Base-by-base conservation (phyloP, 2,329 filamentous ascomycete species). In the Exophiala alcalophila region DNA sequence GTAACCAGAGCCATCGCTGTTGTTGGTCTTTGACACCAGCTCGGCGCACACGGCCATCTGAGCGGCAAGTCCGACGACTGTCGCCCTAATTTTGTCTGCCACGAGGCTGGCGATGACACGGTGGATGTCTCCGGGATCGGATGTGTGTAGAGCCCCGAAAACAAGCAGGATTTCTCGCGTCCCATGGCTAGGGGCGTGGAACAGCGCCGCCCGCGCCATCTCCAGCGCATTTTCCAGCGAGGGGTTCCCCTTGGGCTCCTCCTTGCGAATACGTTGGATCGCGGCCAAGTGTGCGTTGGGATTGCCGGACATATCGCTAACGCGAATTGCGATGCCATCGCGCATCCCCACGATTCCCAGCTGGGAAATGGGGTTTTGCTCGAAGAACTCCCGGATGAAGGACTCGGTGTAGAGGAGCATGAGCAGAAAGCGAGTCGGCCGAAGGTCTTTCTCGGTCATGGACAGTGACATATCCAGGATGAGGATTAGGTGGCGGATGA, bases 361-460 rank as follows among this genome's bases (percentile, higher is more conserved):
- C 67, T 98, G 92, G 7, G 89, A 94, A 54, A 98, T 97, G 8
- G 92, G 92, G 59, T 98, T 98, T 66, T 98, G 92, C 66, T 97
- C 92, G 61, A 97, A 98, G 68, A 88, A 98, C 64, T 96, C 91
- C 46, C 83, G 78, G 34, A 97, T 84, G 65, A 97, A 98, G 44
- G 89, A 84, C 52, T 84, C 79, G 11, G 89, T 84, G 65, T 89
- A 94, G 52, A 82, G 82, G 59, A 96, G 75, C 38, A 83, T 84
- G 21, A 96, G 77, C 25, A 89, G 77, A 65, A 91, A 90, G 47
- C 91, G 80, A 29, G 83, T 95, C 4, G 92, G 92, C 18, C 92
- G 80, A 54, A 97, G 75, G 61, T 98, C 92, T 66, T 97, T 97
- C 65, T 97, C 90, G 4, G 80, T 68, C 92, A 98, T 98, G 36